These are phyloP conservation scores for Lathyrus aphaca DNA, from an alignment of 306 rosid genomes.

Conservation along the genomic window DNA sequence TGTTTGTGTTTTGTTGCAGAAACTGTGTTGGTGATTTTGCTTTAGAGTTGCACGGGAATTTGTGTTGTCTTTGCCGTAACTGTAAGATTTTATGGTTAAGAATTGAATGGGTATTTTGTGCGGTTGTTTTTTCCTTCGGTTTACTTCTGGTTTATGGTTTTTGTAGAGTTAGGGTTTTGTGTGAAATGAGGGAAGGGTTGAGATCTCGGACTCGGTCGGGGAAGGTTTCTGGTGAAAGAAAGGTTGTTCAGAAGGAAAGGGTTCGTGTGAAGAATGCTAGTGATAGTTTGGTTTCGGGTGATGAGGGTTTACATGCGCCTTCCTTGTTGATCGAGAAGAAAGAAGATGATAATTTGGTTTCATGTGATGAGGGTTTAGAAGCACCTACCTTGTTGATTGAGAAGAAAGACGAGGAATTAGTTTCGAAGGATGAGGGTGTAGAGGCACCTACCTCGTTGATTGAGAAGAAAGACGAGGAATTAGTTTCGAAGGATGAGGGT, in stretches of 20 bases:
- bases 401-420: slow-evolving; percentile 2
- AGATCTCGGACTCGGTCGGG: slow-evolving; percentile 56
- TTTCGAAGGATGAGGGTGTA: slow-evolving; percentile 42
- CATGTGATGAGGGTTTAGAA: neutral
- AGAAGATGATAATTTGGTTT: neutral
- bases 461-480: slow-evolving; percentile 6
- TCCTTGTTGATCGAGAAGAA: neutral
- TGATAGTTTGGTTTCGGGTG: neutral
- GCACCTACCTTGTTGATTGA: neutral
- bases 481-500: neutral
- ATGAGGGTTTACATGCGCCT: neutral
- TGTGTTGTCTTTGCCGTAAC: slow-evolving; percentile 17
- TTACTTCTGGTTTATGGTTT: slow-evolving; percentile 35
- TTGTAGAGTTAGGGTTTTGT: slow-evolving; percentile 45
- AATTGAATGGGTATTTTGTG: slow-evolving; percentile 32
- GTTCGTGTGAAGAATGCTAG: slow-evolving; percentile 32
- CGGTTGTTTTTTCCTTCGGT: slow-evolving; percentile 33
- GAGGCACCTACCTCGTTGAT: neutral
- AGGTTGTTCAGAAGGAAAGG: slow-evolving; percentile 32
- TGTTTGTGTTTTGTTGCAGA: slow-evolving; percentile 1
- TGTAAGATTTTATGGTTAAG: slow-evolving; percentile 26
- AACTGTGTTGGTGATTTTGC: slow-evolving; percentile 5
- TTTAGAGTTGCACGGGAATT: neutral
- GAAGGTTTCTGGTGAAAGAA: slow-evolving; percentile 29
- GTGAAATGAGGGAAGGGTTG: slow-evolving; percentile 74